Base-by-base conservation (phyloP, 148 eudicot genomes). In the Gaultheria prostrata region DNA sequence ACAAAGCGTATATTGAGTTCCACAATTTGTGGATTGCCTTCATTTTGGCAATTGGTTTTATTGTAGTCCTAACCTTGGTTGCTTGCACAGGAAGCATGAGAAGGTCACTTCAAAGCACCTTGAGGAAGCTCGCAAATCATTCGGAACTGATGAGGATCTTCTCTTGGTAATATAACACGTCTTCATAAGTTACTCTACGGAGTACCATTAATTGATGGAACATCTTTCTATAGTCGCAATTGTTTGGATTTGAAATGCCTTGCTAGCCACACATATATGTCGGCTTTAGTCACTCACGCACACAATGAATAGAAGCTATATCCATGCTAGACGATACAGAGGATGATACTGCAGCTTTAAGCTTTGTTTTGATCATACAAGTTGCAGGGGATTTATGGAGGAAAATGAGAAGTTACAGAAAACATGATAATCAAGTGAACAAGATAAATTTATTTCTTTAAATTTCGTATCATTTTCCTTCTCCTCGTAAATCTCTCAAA, bases 141-240 rank as follows among this genome's bases (percentile, higher is more conserved):
- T 94, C 85, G 99, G 99, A 48, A 97, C 99, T 45, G 99, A 97
- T 79, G 99, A 97, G 85, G 99, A 97, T 90, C 90, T 97, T 85
- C 92, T 97, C 33, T 80, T 97, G 95, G 99, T 97, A 93, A 90
- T 54, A 20, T 79, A 63, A 67, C 53, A 50, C 53, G 2, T 13
- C 8, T 67, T 67, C 72, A 57, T 61, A 21, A 53, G 76, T 26
- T 51, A 69, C 28, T 59, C 48, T 43, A 71, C 43, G 6, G 51
- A 17, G 50, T 43, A 11, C 26, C 49, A 14, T 35, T 1, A 15
- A 70, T 9, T 9, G 39, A 49, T 67, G 4, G 33, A 54, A 67
- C 71, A 15, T 39, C 39, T 73, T 59, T 56, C 11, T 28, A 57
- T 54, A 30, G 26, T 63, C 35, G n/a, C 43, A 1, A 13, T 57